Conservation (phyloP, 192 early-diverging fungal species). For the Glomus cerebriforme region DNA sequence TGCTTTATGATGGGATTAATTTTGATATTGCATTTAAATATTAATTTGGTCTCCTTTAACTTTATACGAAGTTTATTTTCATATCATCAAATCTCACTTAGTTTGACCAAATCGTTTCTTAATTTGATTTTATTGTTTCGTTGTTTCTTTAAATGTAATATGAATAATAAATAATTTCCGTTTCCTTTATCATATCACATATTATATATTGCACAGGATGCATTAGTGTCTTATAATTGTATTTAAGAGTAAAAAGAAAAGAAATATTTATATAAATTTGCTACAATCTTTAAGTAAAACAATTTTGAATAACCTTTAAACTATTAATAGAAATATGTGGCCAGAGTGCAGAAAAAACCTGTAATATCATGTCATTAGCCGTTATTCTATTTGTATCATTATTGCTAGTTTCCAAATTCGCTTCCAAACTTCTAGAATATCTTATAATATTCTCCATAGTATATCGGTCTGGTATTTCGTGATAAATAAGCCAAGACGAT, state of each 20-base stretch:
- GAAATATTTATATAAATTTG: neutral
- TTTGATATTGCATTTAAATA: too few species aligned
- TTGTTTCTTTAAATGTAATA: too few species aligned
- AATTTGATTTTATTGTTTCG: too few species aligned
- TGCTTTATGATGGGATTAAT: neutral
- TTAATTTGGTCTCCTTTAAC: too few species aligned
- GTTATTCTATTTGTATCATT: neutral
- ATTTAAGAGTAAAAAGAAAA: too few species aligned
- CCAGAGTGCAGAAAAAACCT: constrained; percentile 4
- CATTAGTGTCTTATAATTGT: too few species aligned
- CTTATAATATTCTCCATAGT: constrained; percentile 55
- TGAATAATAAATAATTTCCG: too few species aligned
- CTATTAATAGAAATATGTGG: constrained; percentile 2
- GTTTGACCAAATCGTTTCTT: too few species aligned
- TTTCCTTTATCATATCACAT: too few species aligned
- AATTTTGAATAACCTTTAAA: constrained; percentile 7
- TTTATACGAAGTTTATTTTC: too few species aligned
- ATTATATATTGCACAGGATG: too few species aligned
- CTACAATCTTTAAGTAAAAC: neutral
- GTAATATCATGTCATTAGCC: constrained; percentile 1
- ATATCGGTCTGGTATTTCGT: constrained; percentile 12
- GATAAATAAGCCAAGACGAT: constrained; percentile 11
- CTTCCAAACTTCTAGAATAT: neutral
- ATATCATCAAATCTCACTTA: too few species aligned
- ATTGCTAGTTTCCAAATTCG: neutral